Evolutionary conservation across 2,329 filamentous ascomycete species (phyloP), one percentile per base, ranked within the genome.

Genomic region (Domatiomyces globalis): DNA sequence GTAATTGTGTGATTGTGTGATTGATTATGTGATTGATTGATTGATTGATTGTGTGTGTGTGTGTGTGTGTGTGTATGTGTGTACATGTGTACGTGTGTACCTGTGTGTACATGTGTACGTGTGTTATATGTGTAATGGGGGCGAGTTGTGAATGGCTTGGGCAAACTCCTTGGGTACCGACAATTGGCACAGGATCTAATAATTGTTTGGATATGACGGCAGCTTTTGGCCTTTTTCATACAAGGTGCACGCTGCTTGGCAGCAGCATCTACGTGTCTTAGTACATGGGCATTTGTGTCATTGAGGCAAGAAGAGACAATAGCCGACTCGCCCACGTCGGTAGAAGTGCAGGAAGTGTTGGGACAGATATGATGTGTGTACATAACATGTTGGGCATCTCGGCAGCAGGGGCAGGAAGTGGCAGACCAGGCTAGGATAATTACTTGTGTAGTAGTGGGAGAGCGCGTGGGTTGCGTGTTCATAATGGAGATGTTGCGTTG

Each of bases 261-360:
- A 15, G 15, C 33, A 39, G 33, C 33, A 39, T 46, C 54, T 55
- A 55, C 53, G 50, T 36, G 44, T 39, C 45, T 56, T 55, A 55
- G 10, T 54, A 56, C 17, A 48, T 39, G 46, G 54, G 52, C 46
- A 48, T 48, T 49, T 53, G 43, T 47, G 29, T 47, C 39, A 45
- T 33, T 9, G 49, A 47, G 45, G 36, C n/a, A 12, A 44, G 46
- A 45, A 50, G 43, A 49, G 46, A 54, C 42, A 49, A 54, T 46
- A 49, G 29, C 52, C 46, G 54, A 48, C 49, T 18, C 18, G 47
- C 46, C 44, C 48, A 49, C n/a, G 51, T 46, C 47, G 47, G 44
- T 20, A 49, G 51, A 49, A 50, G 50, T 27, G 19, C 15, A 17
- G 20, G 19, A 25, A 25, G 6, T 25, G 6, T 25, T 25, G 22